Conservation (phyloP, 306 rosid species). For the Rosa multiflora region DNA sequence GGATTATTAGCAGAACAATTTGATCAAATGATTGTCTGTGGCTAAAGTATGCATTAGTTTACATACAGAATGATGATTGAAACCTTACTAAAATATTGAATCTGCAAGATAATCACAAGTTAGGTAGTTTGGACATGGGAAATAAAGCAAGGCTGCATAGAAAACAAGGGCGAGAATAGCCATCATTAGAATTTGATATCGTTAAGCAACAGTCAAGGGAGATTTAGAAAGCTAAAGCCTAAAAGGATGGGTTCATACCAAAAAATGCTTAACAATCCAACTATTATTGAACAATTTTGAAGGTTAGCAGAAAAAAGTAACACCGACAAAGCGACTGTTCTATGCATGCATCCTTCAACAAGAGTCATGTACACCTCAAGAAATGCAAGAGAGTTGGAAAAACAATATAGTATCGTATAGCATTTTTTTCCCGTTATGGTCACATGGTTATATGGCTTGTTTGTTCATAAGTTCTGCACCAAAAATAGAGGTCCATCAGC, state of each 20-base stretch:
- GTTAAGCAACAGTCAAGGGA: constrained; percentile 30
- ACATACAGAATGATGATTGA: constrained; percentile 32
- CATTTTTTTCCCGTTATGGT: not conserved
- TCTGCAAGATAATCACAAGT: constrained; percentile 25
- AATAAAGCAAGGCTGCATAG: constrained; percentile 27
- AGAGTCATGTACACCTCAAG: not conserved
- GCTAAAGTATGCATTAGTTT: constrained; percentile 20
- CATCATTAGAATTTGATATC: constrained; percentile 21
- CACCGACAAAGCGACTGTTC: not conserved
- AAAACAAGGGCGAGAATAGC: constrained; percentile 22
- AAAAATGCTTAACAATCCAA: not conserved
- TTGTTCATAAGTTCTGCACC: not conserved
- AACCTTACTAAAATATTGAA: constrained; percentile 15
- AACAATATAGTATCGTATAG: not conserved
- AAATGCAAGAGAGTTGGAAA: not conserved
- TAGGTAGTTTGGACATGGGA: constrained; percentile 30
- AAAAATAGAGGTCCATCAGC: not conserved
- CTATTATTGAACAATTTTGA: not conserved
- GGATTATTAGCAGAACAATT: constrained; percentile 12
- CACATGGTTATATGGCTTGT: not conserved
- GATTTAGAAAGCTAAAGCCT: constrained; percentile 27
- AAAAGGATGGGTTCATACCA: constrained; percentile 26
- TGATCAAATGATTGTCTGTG: constrained; percentile 27
- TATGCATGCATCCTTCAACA: not conserved
- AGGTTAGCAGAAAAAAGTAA: not conserved